Evolutionary conservation across 208 protist genomes (phyloP).

Genomic region (Acanthamoeba culbertsoni): DNA sequence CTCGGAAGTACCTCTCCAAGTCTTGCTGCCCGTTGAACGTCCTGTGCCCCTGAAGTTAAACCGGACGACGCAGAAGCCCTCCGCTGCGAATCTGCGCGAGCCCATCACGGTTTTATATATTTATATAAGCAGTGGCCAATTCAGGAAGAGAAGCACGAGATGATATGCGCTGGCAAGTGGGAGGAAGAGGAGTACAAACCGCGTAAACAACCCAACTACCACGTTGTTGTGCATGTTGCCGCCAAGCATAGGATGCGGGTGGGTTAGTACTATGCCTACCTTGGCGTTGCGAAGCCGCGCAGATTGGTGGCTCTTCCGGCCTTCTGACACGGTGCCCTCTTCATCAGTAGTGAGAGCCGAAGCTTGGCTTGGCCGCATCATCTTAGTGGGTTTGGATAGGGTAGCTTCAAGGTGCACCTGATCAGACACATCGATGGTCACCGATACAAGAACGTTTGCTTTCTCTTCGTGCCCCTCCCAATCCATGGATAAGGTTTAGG

Average conservation of each 20-base stretch:
- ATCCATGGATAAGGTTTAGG: too few species aligned
- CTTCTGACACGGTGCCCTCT: background rate
- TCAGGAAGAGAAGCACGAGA: background rate
- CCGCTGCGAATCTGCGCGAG: background rate
- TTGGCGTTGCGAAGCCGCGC: background rate
- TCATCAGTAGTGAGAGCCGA: background rate
- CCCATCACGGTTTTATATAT: background rate
- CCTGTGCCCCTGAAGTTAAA: slow-evolving; percentile 54
- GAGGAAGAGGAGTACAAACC: background rate
- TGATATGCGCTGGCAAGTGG: background rate
- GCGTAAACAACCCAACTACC: background rate
- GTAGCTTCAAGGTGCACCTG: background rate
- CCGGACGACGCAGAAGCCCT: slow-evolving; percentile 30
- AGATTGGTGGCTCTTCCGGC: background rate
- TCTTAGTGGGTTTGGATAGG: background rate
- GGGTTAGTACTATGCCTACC: background rate
- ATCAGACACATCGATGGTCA: slow-evolving; percentile 9
- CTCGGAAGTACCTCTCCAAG: slow-evolving; percentile 26
- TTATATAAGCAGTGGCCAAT: background rate
- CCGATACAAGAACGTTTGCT: background rate
- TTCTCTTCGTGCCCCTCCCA: background rate
- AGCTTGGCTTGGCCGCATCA: too few species aligned
- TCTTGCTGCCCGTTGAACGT: slow-evolving; percentile 32
- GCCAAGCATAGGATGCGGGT: slow-evolving; percentile 42
- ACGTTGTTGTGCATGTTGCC: slow-evolving; percentile 56